phyloP scores from a whole-genome alignment of 1,284 basidiomycete genomes.

The Tilletia setariae region DNA sequence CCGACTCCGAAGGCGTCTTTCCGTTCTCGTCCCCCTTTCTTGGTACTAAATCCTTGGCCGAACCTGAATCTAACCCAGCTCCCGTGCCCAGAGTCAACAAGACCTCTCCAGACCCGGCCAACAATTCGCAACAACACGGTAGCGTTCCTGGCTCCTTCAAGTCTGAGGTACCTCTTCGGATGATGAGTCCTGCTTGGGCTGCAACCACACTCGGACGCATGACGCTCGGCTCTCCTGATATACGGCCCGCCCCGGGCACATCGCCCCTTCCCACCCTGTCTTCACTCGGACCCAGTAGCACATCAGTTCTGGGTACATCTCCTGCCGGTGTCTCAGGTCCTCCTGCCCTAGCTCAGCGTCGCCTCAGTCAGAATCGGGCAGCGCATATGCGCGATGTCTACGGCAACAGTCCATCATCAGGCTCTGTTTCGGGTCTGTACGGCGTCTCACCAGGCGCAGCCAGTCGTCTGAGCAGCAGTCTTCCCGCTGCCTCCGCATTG shows the following conservation, averaged over 20 bases:
- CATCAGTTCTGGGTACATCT: slow-evolving; percentile 22
- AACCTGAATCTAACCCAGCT: slow-evolving; percentile 24
- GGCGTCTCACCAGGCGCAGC: slow-evolving; percentile 12
- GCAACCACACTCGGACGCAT: slow-evolving; percentile 38
- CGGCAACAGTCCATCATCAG: not conserved
- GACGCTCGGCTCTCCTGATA: slow-evolving; percentile 33
- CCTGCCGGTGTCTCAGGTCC: slow-evolving; percentile 3
- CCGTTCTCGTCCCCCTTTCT: slow-evolving; percentile 46
- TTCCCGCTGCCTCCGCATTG: not conserved
- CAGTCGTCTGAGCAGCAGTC: not conserved
- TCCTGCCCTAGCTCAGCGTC: slow-evolving; percentile 34
- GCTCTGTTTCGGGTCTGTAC: not conserved
- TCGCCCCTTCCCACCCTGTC: slow-evolving; percentile 24
- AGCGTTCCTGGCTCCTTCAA: not conserved
- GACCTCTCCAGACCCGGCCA: slow-evolving; percentile 24
- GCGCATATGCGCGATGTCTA: slow-evolving; percentile 10
- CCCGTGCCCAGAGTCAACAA: slow-evolving; percentile 30
- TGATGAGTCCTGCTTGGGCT: slow-evolving; percentile 39
- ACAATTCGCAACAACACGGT: slow-evolving; percentile 20
- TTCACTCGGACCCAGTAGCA: slow-evolving; percentile 24
- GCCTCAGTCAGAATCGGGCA: slow-evolving; percentile 18
- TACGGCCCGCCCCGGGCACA: not conserved
- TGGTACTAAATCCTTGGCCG: slow-evolving; percentile 33
- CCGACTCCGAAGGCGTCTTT: slow-evolving; percentile 39
- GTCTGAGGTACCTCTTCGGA: slow-evolving; percentile 11